Evolutionary conservation across 306 rosid species (phyloP).

Genomic region (Cicer judaicum): DNA sequence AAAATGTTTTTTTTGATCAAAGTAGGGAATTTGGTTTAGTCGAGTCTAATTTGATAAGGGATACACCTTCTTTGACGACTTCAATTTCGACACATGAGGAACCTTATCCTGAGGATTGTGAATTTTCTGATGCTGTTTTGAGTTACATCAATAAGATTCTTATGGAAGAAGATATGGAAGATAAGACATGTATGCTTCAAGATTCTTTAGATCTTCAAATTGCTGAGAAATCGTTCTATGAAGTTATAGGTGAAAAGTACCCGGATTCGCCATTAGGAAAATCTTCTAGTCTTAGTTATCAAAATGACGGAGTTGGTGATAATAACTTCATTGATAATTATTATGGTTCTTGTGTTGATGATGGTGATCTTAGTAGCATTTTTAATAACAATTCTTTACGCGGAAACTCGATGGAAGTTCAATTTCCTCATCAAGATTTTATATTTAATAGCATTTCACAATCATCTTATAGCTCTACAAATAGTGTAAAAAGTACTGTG

Average conservation of each 20-base stretch:
- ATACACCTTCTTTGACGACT: constrained; percentile 48
- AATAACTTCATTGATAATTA: constrained; percentile 45
- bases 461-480: constrained; percentile 66
- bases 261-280: constrained; percentile 66
- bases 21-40: constrained; percentile 50
- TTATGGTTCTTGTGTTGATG: constrained; percentile 43
- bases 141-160: constrained; percentile 85
- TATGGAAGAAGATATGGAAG: constrained; percentile 97
- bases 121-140: constrained; percentile 86
- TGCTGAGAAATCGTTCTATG: constrained; percentile 89
- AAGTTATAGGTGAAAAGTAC: constrained; percentile 81
- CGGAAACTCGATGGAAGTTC: constrained; percentile 50
- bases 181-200: constrained; percentile 79
- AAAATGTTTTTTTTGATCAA: constrained; percentile 51
- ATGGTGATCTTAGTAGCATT: constrained; percentile 51
- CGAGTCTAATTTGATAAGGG: constrained; percentile 47
- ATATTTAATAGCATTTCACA: constrained; percentile 51
- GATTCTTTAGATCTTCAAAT: constrained; percentile 94
- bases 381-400: constrained; percentile 41
- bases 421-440: constrained; percentile 45
- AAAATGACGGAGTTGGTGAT: constrained; percentile 47
- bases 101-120: constrained; percentile 82
- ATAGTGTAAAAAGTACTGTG: constrained; percentile 54
- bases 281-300: constrained; percentile 41
- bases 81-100: constrained; percentile 63